Evolutionary conservation across 2,329 filamentous ascomycete species (phyloP).

Genomic region (Exophiala viscosa): DNA sequence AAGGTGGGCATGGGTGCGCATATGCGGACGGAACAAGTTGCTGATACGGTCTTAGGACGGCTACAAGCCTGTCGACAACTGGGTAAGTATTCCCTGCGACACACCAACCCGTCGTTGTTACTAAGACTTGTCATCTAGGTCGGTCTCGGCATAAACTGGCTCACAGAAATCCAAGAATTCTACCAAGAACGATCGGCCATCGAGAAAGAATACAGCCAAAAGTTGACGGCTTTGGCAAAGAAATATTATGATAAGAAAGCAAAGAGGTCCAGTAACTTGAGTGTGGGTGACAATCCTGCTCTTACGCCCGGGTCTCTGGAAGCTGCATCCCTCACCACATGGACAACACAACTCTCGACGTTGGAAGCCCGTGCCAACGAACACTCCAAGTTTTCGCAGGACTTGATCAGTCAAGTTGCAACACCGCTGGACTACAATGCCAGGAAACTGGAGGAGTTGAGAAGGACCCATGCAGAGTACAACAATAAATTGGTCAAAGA

Average conservation of each 20-base stretch:
- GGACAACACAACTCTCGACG: conserved; percentile 88
- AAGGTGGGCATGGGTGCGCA: conserved; percentile 59
- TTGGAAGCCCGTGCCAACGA: conserved; percentile 83
- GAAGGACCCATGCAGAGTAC: conserved; percentile 87
- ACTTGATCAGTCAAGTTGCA: conserved; percentile 74
- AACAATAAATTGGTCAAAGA: conserved; percentile 86
- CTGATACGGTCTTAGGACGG: conserved; percentile 64
- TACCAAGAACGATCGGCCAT: conserved; percentile 92
- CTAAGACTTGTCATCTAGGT: conserved; percentile 48
- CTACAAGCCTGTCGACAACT: conserved; percentile 90
- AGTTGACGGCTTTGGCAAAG: conserved; percentile 81
- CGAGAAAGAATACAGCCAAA: conserved; percentile 94
- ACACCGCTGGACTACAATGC: conserved; percentile 77
- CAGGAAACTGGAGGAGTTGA: conserved; percentile 78
- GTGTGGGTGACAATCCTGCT: conserved; percentile 86
- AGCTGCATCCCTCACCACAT: conserved; percentile 93
- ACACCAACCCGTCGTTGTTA: conserved; percentile 8
- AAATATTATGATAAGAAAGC: conserved; percentile 98
- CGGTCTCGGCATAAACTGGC: conserved; percentile 81
- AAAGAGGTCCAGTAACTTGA: conserved; percentile 79
- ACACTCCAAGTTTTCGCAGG: conserved; percentile 78
- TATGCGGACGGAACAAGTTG: conserved; percentile 3
- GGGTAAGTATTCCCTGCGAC: conserved; percentile 51
- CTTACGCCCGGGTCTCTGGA: conserved; percentile 95
- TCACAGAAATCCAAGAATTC: conserved; percentile 95